Conservation (phyloP, 306 rosid species). For the Rubus idaeus region DNA sequence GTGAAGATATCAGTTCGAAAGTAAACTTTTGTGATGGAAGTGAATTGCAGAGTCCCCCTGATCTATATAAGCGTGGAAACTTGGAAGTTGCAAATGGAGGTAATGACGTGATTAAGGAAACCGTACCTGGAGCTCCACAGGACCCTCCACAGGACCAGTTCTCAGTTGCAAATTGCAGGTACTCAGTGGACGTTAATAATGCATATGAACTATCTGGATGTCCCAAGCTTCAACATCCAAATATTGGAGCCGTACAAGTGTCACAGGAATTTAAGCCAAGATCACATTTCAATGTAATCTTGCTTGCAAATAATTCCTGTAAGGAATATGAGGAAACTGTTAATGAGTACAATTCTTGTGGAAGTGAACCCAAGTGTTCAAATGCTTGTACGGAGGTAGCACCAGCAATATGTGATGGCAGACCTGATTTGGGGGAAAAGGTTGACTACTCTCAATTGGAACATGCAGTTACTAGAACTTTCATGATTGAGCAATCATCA, state of each 20-base stretch:
- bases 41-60: neutral
- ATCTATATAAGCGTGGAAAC: neutral
- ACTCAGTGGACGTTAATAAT: neutral
- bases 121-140: neutral
- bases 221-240: neutral
- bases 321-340: constrained; percentile 31
- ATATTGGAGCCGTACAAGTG: constrained; percentile 24
- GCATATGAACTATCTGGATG: neutral
- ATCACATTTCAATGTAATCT: constrained; percentile 29
- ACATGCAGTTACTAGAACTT: constrained; percentile 25
- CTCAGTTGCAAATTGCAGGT: neutral
- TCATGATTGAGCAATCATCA: constrained; percentile 25
- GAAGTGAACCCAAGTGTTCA: constrained; percentile 24
- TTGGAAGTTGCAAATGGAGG: constrained; percentile 3
- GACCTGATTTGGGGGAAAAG: constrained; percentile 30
- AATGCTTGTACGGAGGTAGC: constrained; percentile 24
- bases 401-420: constrained; percentile 26
- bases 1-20: neutral
- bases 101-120: neutral
- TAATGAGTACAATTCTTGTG: constrained; percentile 20
- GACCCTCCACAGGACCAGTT: neutral
- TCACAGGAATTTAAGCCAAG: constrained; percentile 18
- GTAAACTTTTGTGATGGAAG: neutral
- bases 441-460: constrained; percentile 24
- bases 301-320: constrained; percentile 28